Evolutionary conservation across 2,329 filamentous ascomycete genomes (phyloP).

Genomic region (Intubia oerlemansii): DNA sequence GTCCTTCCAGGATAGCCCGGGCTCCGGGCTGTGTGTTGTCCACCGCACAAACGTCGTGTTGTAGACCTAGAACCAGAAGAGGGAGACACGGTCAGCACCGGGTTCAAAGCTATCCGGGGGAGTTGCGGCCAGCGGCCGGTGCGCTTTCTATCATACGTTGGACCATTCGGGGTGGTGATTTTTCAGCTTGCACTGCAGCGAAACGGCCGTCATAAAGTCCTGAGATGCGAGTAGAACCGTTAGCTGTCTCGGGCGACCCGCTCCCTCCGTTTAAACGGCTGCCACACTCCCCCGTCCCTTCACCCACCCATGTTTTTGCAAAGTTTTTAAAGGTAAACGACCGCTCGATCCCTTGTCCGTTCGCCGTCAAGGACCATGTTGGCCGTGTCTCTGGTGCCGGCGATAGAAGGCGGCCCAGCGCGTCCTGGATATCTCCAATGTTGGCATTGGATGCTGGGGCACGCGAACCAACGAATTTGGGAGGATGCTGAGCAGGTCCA

Average conservation of each 20-base stretch:
- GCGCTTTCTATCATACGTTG: no score
- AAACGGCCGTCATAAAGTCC: slow-evolving; percentile 58
- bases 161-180: slow-evolving; percentile 63
- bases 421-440: no score
- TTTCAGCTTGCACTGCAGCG: slow-evolving; percentile 42
- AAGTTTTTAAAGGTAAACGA: slow-evolving; percentile 44
- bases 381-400: no score
- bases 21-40: slow-evolving; percentile 44
- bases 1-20: slow-evolving; percentile 43
- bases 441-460: no score
- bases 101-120: no score
- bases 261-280: slow-evolving; percentile 5
- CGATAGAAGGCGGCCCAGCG: no score
- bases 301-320: slow-evolving; percentile 41
- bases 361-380: slow-evolving; percentile 29
- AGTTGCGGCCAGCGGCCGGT: no score
- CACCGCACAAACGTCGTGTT: slow-evolving; percentile 50
- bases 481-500: no score
- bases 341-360: slow-evolving; percentile 34
- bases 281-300: no score
- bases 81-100: no score
- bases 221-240: slow-evolving; percentile 13
- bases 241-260: neutral
- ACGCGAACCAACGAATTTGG: no score
- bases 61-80: no score